Conservation (phyloP, 1,284 basidiomycete genomes). For the Golubevia pallescens region DNA sequence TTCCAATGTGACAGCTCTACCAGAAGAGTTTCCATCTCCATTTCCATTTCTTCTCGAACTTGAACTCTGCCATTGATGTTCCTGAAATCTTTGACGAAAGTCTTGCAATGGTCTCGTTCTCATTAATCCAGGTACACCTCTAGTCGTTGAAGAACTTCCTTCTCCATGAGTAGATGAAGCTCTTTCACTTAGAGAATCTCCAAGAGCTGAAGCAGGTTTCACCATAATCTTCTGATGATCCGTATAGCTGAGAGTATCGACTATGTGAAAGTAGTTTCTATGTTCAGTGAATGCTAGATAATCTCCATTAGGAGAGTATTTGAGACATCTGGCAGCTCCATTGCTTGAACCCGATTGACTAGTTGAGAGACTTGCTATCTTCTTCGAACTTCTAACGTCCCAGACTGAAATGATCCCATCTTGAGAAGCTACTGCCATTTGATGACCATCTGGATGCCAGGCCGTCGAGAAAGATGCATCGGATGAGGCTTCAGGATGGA, state of each 20-base stretch:
- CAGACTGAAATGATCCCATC: slow-evolving; percentile 49
- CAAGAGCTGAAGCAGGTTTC: not conserved
- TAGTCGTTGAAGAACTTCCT: too few relatives aligned
- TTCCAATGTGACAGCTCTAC: too few relatives aligned
- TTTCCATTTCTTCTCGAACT: too few relatives aligned
- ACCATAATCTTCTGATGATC: slow-evolving; percentile 10
- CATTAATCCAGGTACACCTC: too few relatives aligned
- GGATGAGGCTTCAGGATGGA: slow-evolving; percentile 49
- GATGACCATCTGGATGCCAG: slow-evolving; percentile 78
- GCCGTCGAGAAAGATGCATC: slow-evolving; percentile 78
- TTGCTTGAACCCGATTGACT: slow-evolving; percentile 17
- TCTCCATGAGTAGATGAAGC: too few relatives aligned
- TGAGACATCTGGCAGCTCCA: slow-evolving; percentile 37
- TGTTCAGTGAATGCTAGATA: slow-evolving; percentile 47
- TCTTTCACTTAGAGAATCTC: not conserved
- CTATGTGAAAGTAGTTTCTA: slow-evolving; percentile 28
- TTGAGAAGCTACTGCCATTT: slow-evolving; percentile 84
- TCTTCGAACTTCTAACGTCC: slow-evolving; percentile 33
- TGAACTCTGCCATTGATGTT: too few relatives aligned
- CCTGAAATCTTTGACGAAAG: too few relatives aligned
- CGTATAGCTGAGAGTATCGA: slow-evolving; percentile 33
- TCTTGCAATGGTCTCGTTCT: too few relatives aligned
- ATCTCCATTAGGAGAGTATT: slow-evolving; percentile 38
- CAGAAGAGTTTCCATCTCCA: too few relatives aligned
- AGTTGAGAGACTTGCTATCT: slow-evolving; percentile 29